phyloP scores from a whole-genome alignment of 257 asterid genomes.

The Nicotiana attenuata region DNA sequence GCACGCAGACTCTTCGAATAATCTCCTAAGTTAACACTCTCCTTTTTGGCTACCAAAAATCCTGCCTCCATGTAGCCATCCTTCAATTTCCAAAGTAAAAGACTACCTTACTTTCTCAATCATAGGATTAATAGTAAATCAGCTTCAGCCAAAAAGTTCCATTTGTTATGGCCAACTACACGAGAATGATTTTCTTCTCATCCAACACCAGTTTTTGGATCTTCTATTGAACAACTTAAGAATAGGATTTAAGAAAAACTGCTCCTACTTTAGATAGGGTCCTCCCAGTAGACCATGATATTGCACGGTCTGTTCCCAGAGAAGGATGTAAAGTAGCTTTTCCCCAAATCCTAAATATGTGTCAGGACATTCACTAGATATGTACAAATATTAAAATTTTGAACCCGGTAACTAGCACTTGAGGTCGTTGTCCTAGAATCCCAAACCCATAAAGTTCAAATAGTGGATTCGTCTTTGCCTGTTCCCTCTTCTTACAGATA shows the following conservation, averaged over 20 bases:
- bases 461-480: too few species aligned
- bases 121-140: background rate
- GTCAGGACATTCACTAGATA: too few species aligned
- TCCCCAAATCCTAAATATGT: too few species aligned
- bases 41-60: background rate
- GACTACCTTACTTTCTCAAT: background rate
- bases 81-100: constrained; percentile 6
- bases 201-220: background rate
- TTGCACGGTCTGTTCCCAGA: background rate
- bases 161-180: background rate
- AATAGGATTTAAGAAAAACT: background rate
- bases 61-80: background rate
- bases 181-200: background rate
- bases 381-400: too few species aligned
- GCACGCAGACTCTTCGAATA: background rate
- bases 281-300: background rate
- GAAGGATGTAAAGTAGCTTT: too few species aligned
- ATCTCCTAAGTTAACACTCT: background rate
- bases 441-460: too few species aligned
- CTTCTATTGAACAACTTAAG: background rate
- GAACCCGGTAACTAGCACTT: too few species aligned
- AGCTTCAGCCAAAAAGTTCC: constrained; percentile 8
- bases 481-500: background rate
- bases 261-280: background rate
- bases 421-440: too few species aligned